Evolutionary conservation across 2,329 filamentous ascomycete species (phyloP).

Genomic region (Ophiobolus disseminans): DNA sequence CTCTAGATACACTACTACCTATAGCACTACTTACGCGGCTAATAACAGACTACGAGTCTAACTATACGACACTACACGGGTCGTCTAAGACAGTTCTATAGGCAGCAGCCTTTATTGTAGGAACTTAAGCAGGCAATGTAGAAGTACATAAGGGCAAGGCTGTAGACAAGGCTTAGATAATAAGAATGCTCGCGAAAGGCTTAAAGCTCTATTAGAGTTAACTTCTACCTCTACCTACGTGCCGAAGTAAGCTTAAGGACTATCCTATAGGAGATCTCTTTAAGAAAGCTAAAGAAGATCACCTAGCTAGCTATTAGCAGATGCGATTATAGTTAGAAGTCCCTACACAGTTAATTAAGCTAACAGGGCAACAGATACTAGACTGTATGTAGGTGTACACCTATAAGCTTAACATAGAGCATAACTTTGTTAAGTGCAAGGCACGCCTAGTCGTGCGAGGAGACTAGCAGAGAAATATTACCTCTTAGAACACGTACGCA

Average conservation of each 20-base stretch:
- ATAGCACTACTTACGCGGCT: background rate
- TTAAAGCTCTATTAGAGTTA: slow-evolving; percentile 1
- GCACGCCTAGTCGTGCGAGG: slow-evolving; percentile 19
- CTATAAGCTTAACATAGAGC: slow-evolving; percentile 6
- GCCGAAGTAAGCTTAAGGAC: background rate
- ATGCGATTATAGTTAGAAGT: slow-evolving; percentile 1
- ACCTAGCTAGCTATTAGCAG: background rate
- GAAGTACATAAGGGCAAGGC: background rate
- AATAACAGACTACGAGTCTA: background rate
- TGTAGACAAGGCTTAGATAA: slow-evolving; percentile 4
- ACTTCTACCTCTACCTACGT: slow-evolving; percentile 1
- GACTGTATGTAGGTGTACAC: slow-evolving; percentile 13
- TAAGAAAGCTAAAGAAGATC: background rate
- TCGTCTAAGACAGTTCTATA: slow-evolving; percentile 1
- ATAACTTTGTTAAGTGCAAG: slow-evolving; percentile 16
- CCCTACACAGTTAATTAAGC: background rate
- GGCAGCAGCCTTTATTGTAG: slow-evolving; percentile 6
- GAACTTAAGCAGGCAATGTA: background rate
- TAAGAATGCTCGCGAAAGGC: slow-evolving; percentile 1
- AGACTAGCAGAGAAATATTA: slow-evolving; percentile 17
- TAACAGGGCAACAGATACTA: slow-evolving; percentile 1
- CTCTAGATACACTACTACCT: background rate
- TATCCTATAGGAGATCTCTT: background rate
- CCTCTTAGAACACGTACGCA: background rate
- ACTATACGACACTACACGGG: background rate